These are phyloP conservation scores for Penicillium waksmanii DNA, from an alignment of 495 filamentous ascomycete genomes.

Conservation along the genomic window DNA sequence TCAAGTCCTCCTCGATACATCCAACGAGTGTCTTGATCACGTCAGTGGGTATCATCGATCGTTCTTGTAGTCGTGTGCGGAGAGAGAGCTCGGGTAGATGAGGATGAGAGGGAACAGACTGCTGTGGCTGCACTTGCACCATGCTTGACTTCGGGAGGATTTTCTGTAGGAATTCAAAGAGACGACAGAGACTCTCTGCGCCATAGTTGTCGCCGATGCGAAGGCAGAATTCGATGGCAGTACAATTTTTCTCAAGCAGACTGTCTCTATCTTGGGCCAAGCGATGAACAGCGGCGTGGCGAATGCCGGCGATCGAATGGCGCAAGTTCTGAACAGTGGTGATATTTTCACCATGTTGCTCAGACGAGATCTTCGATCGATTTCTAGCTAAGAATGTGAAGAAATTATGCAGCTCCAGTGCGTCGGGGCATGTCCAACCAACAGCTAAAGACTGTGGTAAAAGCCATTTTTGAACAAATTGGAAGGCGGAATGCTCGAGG, in stretches of 20 bases:
- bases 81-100: no score
- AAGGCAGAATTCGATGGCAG: slow-evolving; percentile 4
- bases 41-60: no score
- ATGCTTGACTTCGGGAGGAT: neutral
- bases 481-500: neutral
- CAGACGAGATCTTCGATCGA: slow-evolving; percentile 2
- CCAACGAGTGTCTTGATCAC: no score
- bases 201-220: neutral
- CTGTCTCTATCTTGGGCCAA: slow-evolving; percentile 5
- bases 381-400: slow-evolving; percentile 3
- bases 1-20: no score
- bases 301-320: slow-evolving; percentile 5
- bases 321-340: slow-evolving; percentile 1
- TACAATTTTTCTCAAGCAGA: neutral
- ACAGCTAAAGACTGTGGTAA: neutral
- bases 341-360: neutral
- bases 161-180: neutral
- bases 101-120: no score
- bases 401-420: neutral
- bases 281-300: slow-evolving; percentile 10
- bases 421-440: neutral
- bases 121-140: neutral
- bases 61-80: no score
- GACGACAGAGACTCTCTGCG: neutral
- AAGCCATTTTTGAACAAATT: slow-evolving; percentile 6